phyloP scores from a whole-genome alignment of 2,329 filamentous ascomycete genomes.

The Talaromyces marneffei region DNA sequence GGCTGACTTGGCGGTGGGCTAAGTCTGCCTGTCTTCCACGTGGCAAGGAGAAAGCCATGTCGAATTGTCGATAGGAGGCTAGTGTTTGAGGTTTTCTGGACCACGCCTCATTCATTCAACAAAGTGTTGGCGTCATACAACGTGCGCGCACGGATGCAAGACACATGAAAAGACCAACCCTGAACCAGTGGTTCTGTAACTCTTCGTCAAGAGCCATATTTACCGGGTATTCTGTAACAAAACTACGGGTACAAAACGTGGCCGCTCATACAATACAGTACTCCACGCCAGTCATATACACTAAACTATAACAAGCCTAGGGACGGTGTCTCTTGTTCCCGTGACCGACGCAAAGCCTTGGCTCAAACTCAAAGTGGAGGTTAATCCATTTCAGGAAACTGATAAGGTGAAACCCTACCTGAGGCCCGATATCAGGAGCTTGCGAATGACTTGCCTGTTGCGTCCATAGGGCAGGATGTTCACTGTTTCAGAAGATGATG shows the following conservation, averaged over 20 bases:
- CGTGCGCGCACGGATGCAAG: background rate
- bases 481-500: background rate
- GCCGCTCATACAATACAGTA: background rate
- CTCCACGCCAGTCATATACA: background rate
- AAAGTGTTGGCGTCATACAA: background rate
- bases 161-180: background rate
- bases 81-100: background rate
- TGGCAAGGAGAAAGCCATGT: background rate
- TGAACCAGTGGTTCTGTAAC: background rate
- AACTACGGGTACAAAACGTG: background rate
- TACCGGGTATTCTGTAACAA: background rate
- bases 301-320: background rate
- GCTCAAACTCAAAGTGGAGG: background rate
- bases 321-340: background rate
- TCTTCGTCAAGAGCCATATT: no score
- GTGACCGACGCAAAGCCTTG: background rate
- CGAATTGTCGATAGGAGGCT: background rate
- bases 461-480: background rate
- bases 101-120: background rate
- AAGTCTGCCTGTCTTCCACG: background rate
- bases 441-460: background rate
- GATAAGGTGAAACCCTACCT: background rate
- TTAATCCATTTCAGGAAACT: background rate
- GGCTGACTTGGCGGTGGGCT: background rate
- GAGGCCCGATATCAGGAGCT: background rate